A percentile compares a stretch with the other conserved stretches of the same genome.
These are phyloP conservation scores for Penicillium canescens DNA, from an alignment of 495 filamentous ascomycete species.

Conservation along the genomic window DNA sequence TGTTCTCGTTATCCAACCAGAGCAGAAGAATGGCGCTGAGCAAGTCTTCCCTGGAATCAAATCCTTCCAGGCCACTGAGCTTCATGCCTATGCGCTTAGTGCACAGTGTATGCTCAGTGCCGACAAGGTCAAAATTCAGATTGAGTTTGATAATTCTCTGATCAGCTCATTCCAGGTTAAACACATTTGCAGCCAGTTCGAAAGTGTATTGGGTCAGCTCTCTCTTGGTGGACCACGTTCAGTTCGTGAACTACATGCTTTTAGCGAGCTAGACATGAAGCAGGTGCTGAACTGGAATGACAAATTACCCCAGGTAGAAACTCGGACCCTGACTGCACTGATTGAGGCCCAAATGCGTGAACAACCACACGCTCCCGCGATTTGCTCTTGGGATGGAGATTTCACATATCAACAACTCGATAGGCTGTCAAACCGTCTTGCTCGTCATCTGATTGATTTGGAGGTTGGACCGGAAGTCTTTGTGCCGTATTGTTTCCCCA, in stretches of 20 bases:
- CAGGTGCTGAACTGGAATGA: neutral
- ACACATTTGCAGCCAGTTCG: neutral
- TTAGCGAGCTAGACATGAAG: neutral
- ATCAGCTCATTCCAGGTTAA: neutral
- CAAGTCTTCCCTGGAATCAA: neutral
- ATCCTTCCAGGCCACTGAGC: neutral
- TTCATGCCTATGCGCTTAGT: neutral
- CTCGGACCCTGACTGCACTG: neutral
- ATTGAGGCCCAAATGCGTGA: neutral
- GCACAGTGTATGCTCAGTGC: neutral
- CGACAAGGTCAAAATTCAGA: neutral
- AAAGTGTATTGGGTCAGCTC: neutral
- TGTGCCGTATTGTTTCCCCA: conserved; percentile 49
- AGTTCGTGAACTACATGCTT: neutral
- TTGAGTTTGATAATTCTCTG: neutral
- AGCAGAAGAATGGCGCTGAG: neutral
- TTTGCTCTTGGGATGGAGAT: conserved; percentile 47
- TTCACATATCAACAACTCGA: conserved; percentile 52
- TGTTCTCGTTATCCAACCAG: neutral
- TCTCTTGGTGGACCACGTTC: neutral
- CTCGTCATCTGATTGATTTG: conserved; percentile 6
- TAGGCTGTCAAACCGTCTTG: conserved; percentile 19
- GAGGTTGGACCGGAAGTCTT: conserved; percentile 34
- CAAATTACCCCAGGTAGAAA: neutral
- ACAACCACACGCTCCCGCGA: conserved; percentile 7